These are phyloP conservation scores for Paracamarosporium sp. DNA, from an alignment of 2,329 filamentous ascomycete genomes.

Conservation along the genomic window DNA sequence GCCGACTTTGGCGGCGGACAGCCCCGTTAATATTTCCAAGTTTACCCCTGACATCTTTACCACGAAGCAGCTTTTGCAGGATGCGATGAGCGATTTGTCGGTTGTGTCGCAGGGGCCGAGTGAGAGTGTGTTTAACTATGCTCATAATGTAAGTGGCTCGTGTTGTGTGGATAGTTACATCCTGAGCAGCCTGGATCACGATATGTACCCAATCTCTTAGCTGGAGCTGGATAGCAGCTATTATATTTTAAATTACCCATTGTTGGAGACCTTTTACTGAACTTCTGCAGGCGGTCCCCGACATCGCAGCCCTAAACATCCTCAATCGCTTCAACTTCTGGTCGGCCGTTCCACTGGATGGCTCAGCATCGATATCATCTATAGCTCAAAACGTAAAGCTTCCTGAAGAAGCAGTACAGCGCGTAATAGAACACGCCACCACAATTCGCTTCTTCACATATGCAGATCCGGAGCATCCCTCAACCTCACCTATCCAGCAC, in stretches of 20 bases:
- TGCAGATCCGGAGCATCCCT: slow-evolving; percentile 18
- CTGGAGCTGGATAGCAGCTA: neutral
- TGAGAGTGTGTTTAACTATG: slow-evolving; percentile 56
- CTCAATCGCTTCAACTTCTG: slow-evolving; percentile 63
- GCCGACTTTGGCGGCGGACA: slow-evolving; percentile 54
- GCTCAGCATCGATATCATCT: slow-evolving; percentile 49
- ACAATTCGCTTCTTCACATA: slow-evolving; percentile 45
- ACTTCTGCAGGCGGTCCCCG: slow-evolving; percentile 50
- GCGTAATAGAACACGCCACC: slow-evolving; percentile 43
- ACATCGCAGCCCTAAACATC: slow-evolving; percentile 54
- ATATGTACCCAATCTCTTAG: neutral
- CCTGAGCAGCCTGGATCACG: neutral
- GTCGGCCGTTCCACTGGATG: slow-evolving; percentile 57
- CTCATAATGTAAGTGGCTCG: slow-evolving; percentile 27
- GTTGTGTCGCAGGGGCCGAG: slow-evolving; percentile 57
- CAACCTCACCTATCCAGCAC: slow-evolving; percentile 25
- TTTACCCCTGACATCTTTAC: slow-evolving; percentile 54
- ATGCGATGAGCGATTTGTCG: slow-evolving; percentile 56
- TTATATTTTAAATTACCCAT: neutral
- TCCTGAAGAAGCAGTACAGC: slow-evolving; percentile 34
- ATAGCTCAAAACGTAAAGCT: slow-evolving; percentile 35
- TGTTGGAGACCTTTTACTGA: neutral
- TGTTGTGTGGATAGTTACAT: neutral
- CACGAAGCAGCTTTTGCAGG: slow-evolving; percentile 53
- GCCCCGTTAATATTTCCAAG: slow-evolving; percentile 50